These are phyloP conservation scores for Brettanomyces custersianus DNA, from an alignment of 805 yeast genomes.

Conservation along the genomic window DNA sequence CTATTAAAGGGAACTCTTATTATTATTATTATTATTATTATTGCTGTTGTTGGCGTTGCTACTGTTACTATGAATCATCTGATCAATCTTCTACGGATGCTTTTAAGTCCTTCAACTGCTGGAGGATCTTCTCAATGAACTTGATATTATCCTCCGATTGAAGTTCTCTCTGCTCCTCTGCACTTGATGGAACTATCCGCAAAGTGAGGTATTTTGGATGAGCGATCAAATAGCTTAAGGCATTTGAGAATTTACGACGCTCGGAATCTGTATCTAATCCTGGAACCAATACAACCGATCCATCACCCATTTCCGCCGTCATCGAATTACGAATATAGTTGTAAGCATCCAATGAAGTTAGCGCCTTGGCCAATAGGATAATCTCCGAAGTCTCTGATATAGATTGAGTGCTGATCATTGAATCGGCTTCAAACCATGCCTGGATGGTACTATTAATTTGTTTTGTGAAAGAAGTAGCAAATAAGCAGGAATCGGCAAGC, in stretches of 20 bases:
- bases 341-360: conserved; percentile 44
- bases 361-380: conserved; percentile 49
- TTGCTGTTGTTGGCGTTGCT: too few relatives aligned
- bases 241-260: conserved; percentile 48
- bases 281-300: conserved; percentile 28
- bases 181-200: conserved; percentile 51
- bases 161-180: conserved; percentile 53
- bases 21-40: too few relatives aligned
- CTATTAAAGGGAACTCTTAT: too few relatives aligned
- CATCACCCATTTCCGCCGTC: conserved; percentile 10
- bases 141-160: conserved; percentile 36
- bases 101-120: conserved; percentile 45
- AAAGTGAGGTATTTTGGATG: conserved; percentile 81
- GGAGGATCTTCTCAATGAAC: conserved; percentile 38
- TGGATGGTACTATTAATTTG: conserved; percentile 58
- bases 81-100: conserved; percentile 13
- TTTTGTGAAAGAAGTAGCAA: conserved; percentile 50
- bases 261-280: conserved; percentile 56
- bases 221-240: conserved; percentile 63
- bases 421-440: conserved; percentile 52
- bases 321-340: conserved; percentile 28
- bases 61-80: neutral
- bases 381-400: conserved; percentile 64
- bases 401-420: conserved; percentile 37
- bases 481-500: conserved; percentile 55